Base-by-base conservation (phyloP, 257 asterid genomes). In the Lycium barbarum region DNA sequence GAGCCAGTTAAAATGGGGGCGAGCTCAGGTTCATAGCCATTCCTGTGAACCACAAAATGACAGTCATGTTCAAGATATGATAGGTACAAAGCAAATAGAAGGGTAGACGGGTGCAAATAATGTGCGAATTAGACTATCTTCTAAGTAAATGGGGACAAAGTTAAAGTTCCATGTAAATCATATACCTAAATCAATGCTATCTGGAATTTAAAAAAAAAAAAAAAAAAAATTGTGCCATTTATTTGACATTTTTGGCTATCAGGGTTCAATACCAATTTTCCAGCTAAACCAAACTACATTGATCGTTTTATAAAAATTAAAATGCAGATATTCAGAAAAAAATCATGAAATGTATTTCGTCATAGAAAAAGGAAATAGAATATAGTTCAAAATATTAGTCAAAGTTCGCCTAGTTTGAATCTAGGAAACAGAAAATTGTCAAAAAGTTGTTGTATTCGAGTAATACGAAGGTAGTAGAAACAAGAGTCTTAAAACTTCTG, bases 1-100 rank as follows among this genome's bases (percentile, higher is more conserved):
- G 99, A 95, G 5, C 99, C 99, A 17, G 98, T 93, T 43, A 93
- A 87, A 84, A 96, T 96, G 6, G 98, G 91, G 80, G 97, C 87
- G n/a, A 93, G 91, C 89, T 95, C 95, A 47, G 95, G 92, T 85
- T 91, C 96, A 26, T 90, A 88, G 40, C 98, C 99, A 57, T 85
- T 90, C 98, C 98, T 94, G 90, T 22, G 82, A 49, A 26, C 82
- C 47, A 76, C 15, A 14, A 76, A 59, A 26, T 51, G 65, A 51
- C 26, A 26, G 65, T 26, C 82, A 76, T 51, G 9, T 51, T 26
- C 26, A 26, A 49, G 65, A 51, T 26, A 51, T 76, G 4, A 76
- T 14, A 76, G 82, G 26, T 15, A 51, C 0, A 9, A 49, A 7
- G 47, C 63, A 83, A 76, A n/a, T 20, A 9, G 13, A n/a, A 49